phyloP scores from a whole-genome alignment of 352 stramenopile species.

The Phytophthora pluvialis region DNA sequence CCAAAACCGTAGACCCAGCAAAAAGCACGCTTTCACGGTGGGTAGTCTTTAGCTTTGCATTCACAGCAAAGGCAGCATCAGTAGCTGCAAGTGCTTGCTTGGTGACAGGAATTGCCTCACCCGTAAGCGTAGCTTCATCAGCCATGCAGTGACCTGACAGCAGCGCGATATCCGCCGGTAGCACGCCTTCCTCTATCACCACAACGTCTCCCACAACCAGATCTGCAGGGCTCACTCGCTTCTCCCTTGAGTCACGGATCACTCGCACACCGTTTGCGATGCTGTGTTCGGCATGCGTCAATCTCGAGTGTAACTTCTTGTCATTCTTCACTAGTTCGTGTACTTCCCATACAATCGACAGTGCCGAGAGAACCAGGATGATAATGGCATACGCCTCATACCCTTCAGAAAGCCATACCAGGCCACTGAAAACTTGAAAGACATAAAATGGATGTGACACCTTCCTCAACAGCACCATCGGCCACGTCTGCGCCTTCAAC shows the following conservation, averaged over 20 bases:
- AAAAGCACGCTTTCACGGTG: constrained; percentile 62
- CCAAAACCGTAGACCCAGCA: constrained; percentile 63
- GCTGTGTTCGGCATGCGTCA: constrained; percentile 63
- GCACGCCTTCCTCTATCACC: constrained; percentile 63
- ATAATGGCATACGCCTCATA: constrained; percentile 77
- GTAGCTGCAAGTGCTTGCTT: constrained; percentile 46
- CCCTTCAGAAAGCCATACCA: constrained; percentile 72
- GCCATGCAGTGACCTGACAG: constrained; percentile 69
- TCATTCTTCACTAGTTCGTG: constrained; percentile 68
- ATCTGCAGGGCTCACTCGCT: constrained; percentile 45
- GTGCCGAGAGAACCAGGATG: constrained; percentile 63
- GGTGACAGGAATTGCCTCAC: constrained; percentile 81
- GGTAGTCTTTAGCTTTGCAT: constrained; percentile 49
- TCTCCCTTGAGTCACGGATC: constrained; percentile 55
- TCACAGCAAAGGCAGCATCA: constrained; percentile 25
- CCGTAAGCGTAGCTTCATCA: constrained; percentile 82
- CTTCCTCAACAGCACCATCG: constrained; percentile 62
- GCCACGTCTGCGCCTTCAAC: constrained; percentile 54
- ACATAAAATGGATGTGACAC: constrained; percentile 84
- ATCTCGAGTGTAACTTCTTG: constrained; percentile 55
- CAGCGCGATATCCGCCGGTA: constrained; percentile 70
- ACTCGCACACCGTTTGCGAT: constrained; percentile 66
- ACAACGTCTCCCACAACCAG: constrained; percentile 80
- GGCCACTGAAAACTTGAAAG: constrained; percentile 70
- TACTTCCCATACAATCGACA: constrained; percentile 81